Evolutionary conservation across 495 filamentous ascomycete species (phyloP).

Genomic region (Podospora pseudoanserina): DNA sequence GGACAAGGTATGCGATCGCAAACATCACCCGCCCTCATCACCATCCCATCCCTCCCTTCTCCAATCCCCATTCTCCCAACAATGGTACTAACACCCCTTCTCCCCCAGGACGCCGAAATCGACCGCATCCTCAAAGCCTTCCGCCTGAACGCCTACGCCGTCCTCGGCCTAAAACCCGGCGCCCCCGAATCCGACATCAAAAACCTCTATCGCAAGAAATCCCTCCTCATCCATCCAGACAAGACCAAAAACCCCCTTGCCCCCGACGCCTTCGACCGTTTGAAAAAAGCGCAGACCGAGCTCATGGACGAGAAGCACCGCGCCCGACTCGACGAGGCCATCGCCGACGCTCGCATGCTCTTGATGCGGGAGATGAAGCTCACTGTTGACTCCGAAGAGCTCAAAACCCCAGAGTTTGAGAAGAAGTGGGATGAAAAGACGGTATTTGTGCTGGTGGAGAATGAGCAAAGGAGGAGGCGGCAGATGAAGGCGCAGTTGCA

Average conservation of each 20-base stretch:
- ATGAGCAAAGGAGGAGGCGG: conserved; percentile 76
- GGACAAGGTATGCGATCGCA: conserved; percentile 55
- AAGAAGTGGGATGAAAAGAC: conserved; percentile 87
- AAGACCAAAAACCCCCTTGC: conserved; percentile 90
- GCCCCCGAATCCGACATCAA: conserved; percentile 97
- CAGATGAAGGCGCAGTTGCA: conserved; percentile 93
- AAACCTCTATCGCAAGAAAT: conserved; percentile 87
- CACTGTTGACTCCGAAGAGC: conserved; percentile 80
- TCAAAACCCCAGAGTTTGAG: conserved; percentile 76
- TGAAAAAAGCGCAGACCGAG: conserved; percentile 88
- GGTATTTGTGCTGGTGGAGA: conserved; percentile 87
- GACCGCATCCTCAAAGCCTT: conserved; percentile 91
- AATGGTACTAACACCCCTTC: neutral
- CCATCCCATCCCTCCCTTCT: neutral
- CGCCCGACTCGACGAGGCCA: conserved; percentile 82
- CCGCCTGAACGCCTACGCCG: conserved; percentile 81
- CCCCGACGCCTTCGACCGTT: conserved; percentile 92
- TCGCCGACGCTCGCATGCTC: conserved; percentile 91
- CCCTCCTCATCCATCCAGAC: conserved; percentile 96
- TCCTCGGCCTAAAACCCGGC: conserved; percentile 93
- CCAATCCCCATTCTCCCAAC: neutral
- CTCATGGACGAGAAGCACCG: conserved; percentile 94
- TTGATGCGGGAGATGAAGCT: conserved; percentile 91
- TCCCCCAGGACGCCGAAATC: conserved; percentile 82
- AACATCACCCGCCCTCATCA: neutral